Evolutionary conservation across 2,329 filamentous ascomycete species (phyloP), one percentile per base, ranked within the genome.

Genomic region (Penicillium brasilianum): DNA sequence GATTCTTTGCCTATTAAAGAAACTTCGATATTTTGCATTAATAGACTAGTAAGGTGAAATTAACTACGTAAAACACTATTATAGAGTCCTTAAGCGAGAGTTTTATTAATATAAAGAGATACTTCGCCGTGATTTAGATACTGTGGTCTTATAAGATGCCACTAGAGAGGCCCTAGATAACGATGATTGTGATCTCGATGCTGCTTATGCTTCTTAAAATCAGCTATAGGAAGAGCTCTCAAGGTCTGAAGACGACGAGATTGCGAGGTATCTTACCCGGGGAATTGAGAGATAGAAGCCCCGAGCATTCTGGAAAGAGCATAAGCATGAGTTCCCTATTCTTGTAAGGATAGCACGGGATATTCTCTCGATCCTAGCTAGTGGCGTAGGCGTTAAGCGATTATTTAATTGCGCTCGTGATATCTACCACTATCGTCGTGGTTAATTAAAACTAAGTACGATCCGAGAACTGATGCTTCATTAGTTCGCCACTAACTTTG

Each of bases 91-190:
- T 22, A 49, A 25, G n/a, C 13, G 3, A 56, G 43, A 56, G 30
- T 37, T 48, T 46, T 5, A 56, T 39, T 6, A 9, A 48, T 55
- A 55, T 22, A 55, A 41, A 49, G 30, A 50, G 48, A 62, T 34
- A 55, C 20, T 44, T 44, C 20, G 11, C 41, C 6, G 11, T 44
- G 11, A 44, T 44, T 44, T 4, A 44, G 41, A 44, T 44, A 44
- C 41, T 25, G 13, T 44, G 13, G 5, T 44, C 20, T 44, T 44
- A 25, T 4, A 44, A 44, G 4, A 44, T 44, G 14, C 41, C 1
- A 44, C 41, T 44, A 44, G 20, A 43, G 18, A 44, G 41, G 20
- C 20, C 8, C 20, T 44, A 44, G 4, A 44, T 4, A 5, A 44
- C 11, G 20, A 44, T 22, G 2, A 43, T 43, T 20, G n/a, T 43